Evolutionary conservation across 345 rosid genomes (phyloP).

Genomic region (Carallia brachiata): DNA sequence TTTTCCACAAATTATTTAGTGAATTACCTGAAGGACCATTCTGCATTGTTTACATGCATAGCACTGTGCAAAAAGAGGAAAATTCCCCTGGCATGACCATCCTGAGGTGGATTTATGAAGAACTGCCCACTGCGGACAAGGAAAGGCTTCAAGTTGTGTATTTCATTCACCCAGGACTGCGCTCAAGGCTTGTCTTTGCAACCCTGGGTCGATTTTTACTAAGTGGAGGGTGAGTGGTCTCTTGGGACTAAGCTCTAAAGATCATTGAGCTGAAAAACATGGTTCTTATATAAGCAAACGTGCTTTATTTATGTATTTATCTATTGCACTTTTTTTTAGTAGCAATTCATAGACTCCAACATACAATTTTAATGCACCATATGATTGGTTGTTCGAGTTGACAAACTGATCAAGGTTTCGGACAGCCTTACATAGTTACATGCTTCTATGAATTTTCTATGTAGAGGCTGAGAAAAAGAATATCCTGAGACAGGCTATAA

Average conservation of each 20-base stretch:
- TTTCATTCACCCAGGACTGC: slow-evolving; percentile 86
- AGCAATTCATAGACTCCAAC: background rate
- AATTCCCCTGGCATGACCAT: slow-evolving; percentile 79
- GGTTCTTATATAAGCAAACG: background rate
- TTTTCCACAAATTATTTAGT: slow-evolving; percentile 63
- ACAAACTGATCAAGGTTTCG: background rate
- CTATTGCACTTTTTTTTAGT: too few relatives aligned
- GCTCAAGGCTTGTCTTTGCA: slow-evolving; percentile 78
- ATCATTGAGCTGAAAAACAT: background rate
- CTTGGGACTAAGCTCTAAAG: background rate
- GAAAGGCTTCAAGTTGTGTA: slow-evolving; percentile 75
- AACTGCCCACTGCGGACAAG: slow-evolving; percentile 65
- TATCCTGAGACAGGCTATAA: background rate
- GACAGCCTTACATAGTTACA: too few relatives aligned
- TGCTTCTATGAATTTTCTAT: background rate
- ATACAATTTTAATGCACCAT: background rate
- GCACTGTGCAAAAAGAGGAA: slow-evolving; percentile 78
- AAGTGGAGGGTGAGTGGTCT: slow-evolving; percentile 73
- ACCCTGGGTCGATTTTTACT: slow-evolving; percentile 89
- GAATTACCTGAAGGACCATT: slow-evolving; percentile 81
- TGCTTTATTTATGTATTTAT: too few relatives aligned
- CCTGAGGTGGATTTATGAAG: slow-evolving; percentile 94
- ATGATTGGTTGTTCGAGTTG: background rate
- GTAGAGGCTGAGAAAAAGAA: background rate
- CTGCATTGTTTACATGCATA: slow-evolving; percentile 80